Base-by-base conservation (phyloP, 2,329 filamentous ascomycete genomes). In the Apiospora phragmitis region DNA sequence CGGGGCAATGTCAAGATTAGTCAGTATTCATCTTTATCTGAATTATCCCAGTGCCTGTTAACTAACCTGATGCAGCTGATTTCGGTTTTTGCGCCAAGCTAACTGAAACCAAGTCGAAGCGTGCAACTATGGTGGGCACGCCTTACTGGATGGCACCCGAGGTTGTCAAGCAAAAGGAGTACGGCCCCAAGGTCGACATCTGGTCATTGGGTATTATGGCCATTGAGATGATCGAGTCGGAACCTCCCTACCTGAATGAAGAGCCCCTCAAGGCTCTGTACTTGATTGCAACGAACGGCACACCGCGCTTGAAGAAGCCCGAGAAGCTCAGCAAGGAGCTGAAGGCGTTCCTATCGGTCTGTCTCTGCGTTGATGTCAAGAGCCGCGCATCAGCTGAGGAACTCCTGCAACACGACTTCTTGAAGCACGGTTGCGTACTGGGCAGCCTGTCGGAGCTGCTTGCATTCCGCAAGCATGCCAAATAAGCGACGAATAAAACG, bases 101-200 rank as follows among this genome's bases (percentile, higher is more conserved):
- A 73, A 98, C 95, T 45, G 96, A 98, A 80, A 92, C 94, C 74
- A 97, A 97, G 84, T 96, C 90, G 77, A 98, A 99, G 88, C 95
- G 96, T 81, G 95, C 95, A 59, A 99, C 96, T 71, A 98, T 99
- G 96, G 96, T 99, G 70, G 96, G 96, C 74, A 99, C 96, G 43
- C 96, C 96, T 21, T 99, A 98, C 87, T 99, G 96, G 96, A 99
- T 99, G 96, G 96, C 96, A 11, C 96, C 96, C 47, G 96, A 99
- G 83, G 96, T 99, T 62, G 96, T 99, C 80, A 98, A 98, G 85
- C 96, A 98, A 82, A 98, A 98, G 85, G 95, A 98, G 82, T 99
- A 99, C 79, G 96, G 95, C 49, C 93, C 93, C 79, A 98, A 98
- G 87, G 96, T 98, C 73, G 96, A 99, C 80, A 97, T 98, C 79